Evolutionary conservation across 768 basidiomycete genomes (phyloP).

Genomic region (Pisolithus tinctorius): DNA sequence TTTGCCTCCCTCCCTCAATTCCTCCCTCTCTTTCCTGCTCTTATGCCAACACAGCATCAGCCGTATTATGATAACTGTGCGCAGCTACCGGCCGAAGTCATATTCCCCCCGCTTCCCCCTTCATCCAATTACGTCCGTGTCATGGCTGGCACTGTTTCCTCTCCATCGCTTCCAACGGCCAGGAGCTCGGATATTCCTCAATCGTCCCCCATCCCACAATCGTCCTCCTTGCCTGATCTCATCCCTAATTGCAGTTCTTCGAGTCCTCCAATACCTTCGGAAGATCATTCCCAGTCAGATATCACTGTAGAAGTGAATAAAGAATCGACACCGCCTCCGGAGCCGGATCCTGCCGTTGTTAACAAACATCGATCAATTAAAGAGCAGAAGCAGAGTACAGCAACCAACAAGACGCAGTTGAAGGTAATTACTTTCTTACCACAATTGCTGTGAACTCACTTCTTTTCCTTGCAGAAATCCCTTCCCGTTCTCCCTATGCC

Average conservation of each 20-base stretch:
- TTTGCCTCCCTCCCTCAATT: slow-evolving; percentile 20
- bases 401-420: slow-evolving; percentile 21
- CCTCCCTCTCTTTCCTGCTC: slow-evolving; percentile 42
- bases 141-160: slow-evolving; percentile 11
- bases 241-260: slow-evolving; percentile 59
- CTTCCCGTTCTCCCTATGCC: slow-evolving; percentile 36
- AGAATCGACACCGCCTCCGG: slow-evolving; percentile 12
- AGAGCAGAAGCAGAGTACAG: slow-evolving; percentile 13
- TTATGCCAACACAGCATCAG: slow-evolving; percentile 60
- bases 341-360: slow-evolving; percentile 4
- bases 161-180: slow-evolving; percentile 15
- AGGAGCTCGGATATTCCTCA: slow-evolving; percentile 20
- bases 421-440: slow-evolving; percentile 10
- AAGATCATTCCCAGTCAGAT: slow-evolving; percentile 18
- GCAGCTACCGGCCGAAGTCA: slow-evolving; percentile 53
- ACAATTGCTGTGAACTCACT: neutral
- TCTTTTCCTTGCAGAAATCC: slow-evolving; percentile 24
- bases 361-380: slow-evolving; percentile 9
- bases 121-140: slow-evolving; percentile 35
- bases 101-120: slow-evolving; percentile 69
- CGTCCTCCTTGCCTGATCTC: slow-evolving; percentile 51
- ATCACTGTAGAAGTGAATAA: slow-evolving; percentile 8
- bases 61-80: slow-evolving; percentile 64
- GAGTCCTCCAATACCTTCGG: slow-evolving; percentile 43
- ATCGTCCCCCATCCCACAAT: slow-evolving; percentile 24